Evolutionary conservation across 345 rosid genomes (phyloP), one percentile per base, ranked within the genome.

Genomic region (Eucalyptus albens): DNA sequence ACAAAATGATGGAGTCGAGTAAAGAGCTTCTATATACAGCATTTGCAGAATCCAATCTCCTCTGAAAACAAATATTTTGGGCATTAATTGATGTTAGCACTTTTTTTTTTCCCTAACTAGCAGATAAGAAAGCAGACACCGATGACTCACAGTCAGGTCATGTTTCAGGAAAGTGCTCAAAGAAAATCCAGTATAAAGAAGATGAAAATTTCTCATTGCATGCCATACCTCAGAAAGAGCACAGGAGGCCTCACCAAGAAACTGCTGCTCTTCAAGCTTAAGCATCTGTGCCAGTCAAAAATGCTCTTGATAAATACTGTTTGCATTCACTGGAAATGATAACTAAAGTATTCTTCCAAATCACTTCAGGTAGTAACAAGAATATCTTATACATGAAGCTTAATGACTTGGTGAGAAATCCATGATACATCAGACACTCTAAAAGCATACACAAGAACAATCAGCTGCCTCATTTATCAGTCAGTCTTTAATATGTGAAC

Each of bases 231-330:
- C 91, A 42, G 96, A 94, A 80, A 96, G 92, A 26, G 87, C 90
- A 90, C 95, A 92, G 77, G 94, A 90, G 77, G 96, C 96, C 92
- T 96, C 96, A 80, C 96, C 97, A 86, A 96, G 96, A 92, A 91
- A 94, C 89, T 96, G 96, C 88, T 95, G 97, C 90, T 96, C 96
- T 10, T 94, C 97, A 90, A 96, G 92, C 94, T 92, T 96, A 91
- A 94, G 96, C 94, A 90, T 93, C 97, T 96, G 94, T 91, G 92
- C 47, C n/a, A 67, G 87, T 88, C 62, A 87, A 93, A 89, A 81
- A 86, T 87, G 80, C 67, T 87, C 89, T 87, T 19, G 27, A 72
- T 62, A 21, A 87, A 51, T 77, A 53, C 51, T 24, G 86, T 65
- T 87, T 31, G 50, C 42, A 77, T 37, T 37, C 45, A 77, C 83